A percentile compares a stretch with the other conserved stretches of the same genome.
Evolutionary conservation across 371 early-diverging fungal species (phyloP).

Genomic region (Rhizopus microsporus): DNA sequence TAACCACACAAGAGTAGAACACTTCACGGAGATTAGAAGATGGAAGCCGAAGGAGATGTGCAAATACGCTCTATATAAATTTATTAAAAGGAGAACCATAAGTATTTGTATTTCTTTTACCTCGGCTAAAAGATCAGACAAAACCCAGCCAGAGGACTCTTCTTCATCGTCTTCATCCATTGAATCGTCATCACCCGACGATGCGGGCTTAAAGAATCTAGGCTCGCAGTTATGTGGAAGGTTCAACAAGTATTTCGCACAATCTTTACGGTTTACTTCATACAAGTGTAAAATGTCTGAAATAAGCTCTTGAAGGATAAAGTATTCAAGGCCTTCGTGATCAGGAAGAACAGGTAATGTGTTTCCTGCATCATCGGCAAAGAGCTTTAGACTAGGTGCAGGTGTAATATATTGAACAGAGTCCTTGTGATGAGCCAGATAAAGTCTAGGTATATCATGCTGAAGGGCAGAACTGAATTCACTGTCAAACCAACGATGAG

Average conservation of each 20-base stretch:
- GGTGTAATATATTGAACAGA: slow-evolving; percentile 30
- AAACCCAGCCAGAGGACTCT: slow-evolving; percentile 28
- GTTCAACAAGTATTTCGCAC: slow-evolving; percentile 68
- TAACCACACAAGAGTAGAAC: slow-evolving; percentile 81
- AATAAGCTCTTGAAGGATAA: slow-evolving; percentile 78
- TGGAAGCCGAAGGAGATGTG: slow-evolving; percentile 74
- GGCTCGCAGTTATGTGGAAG: slow-evolving; percentile 59
- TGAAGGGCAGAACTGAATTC: slow-evolving; percentile 58
- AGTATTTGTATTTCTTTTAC: slow-evolving; percentile 22
- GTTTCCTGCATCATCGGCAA: slow-evolving; percentile 43
- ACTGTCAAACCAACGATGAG: slow-evolving; percentile 58
- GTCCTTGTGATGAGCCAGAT: slow-evolving; percentile 45
- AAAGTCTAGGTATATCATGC: slow-evolving; percentile 62
- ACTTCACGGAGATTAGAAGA: slow-evolving; percentile 63
- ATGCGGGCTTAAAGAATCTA: slow-evolving; percentile 53
- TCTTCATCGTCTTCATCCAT: slow-evolving; percentile 27
- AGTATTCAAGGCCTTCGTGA: slow-evolving; percentile 64
- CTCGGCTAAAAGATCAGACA: slow-evolving; percentile 43
- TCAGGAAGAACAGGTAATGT: slow-evolving; percentile 46
- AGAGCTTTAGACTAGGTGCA: slow-evolving; percentile 30
- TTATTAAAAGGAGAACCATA: neutral
- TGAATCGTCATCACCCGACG: slow-evolving; percentile 24
- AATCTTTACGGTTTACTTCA: slow-evolving; percentile 81
- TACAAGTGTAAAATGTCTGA: slow-evolving; percentile 78
- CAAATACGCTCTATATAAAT: slow-evolving; percentile 43